Evolutionary conservation across 169 alveolate genomes (phyloP).

Genomic region (Neospora caninum): DNA sequence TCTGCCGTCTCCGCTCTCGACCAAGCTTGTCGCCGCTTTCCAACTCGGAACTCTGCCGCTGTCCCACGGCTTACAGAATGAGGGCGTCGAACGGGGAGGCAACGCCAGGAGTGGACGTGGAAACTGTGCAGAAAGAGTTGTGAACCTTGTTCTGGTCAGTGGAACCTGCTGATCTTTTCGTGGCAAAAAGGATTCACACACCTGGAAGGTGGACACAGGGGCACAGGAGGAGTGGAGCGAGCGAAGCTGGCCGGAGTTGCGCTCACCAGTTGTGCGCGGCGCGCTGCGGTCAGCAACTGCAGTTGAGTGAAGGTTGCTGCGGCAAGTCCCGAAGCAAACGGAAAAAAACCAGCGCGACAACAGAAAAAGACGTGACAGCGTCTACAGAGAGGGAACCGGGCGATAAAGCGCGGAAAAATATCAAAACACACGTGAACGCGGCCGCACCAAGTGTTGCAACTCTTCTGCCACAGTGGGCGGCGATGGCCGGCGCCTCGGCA

Average conservation of each 20-base stretch:
- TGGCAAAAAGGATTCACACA: no score
- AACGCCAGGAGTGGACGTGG: no score
- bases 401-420: no score
- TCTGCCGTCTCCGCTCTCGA: slow-evolving; percentile 13
- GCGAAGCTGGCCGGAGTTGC: not conserved
- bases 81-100: no score
- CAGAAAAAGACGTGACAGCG: not conserved
- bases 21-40: not conserved
- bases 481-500: not conserved
- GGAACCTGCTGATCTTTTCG: no score
- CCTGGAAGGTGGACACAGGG: not conserved
- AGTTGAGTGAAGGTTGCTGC: not conserved
- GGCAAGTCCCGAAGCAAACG: not conserved
- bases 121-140: no score
- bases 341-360: not conserved
- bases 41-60: no score
- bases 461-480: not conserved
- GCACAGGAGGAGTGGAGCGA: not conserved
- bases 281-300: not conserved
- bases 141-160: no score
- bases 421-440: no score
- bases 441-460: no score
- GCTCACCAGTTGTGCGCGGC: not conserved
- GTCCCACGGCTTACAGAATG: no score
- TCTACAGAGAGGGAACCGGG: no score